Conservation (phyloP, 305 asterid genomes). For the Fraxinus ornus region DNA sequence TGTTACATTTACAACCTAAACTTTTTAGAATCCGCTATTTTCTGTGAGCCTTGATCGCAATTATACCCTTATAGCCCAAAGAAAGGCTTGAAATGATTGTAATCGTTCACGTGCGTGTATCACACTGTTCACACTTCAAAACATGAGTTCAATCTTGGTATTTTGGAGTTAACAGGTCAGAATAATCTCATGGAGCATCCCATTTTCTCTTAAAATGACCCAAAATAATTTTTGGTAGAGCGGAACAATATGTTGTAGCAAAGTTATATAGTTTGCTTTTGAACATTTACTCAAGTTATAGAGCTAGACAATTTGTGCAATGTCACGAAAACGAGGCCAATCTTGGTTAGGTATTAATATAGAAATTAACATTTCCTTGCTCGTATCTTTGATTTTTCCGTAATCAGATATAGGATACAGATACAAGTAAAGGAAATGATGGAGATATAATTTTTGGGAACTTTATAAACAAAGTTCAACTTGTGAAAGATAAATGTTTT, state of each 20-base stretch:
- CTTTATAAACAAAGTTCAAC: background rate
- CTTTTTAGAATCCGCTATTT: background rate
- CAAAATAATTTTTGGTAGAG: background rate
- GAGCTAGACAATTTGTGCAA: background rate
- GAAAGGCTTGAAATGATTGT: background rate
- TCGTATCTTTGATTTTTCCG: background rate
- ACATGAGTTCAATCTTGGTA: background rate
- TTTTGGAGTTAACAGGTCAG: background rate
- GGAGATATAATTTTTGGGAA: background rate
- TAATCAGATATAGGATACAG: background rate
- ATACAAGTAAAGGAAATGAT: background rate
- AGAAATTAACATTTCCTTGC: background rate
- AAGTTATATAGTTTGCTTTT: background rate
- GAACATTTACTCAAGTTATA: constrained; percentile 12
- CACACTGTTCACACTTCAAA: background rate
- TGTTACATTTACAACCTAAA: constrained; percentile 2
- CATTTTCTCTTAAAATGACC: background rate
- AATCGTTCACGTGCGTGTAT: background rate
- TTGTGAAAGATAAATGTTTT: background rate
- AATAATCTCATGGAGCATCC: constrained; percentile 1
- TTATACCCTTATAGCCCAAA: background rate
- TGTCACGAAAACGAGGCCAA: background rate
- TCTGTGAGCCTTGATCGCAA: constrained; percentile 4
- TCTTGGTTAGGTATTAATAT: background rate
- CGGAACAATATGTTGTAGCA: background rate